Conservation (phyloP, 495 filamentous ascomycete genomes). For the Penicillium daleae region DNA sequence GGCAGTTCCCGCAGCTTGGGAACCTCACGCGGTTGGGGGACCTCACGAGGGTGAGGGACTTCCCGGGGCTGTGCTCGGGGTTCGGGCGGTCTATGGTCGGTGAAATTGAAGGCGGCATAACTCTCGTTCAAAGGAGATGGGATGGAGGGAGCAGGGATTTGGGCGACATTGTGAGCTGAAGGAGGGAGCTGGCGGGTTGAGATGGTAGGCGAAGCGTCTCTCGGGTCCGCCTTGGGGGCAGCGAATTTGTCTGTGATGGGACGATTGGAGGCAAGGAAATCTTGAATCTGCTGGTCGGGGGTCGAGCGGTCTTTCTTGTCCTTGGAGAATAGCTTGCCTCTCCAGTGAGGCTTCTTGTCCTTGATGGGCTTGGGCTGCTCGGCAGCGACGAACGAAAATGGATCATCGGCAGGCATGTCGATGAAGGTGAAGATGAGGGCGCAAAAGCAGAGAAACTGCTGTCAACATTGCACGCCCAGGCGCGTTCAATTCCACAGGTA, state of each 20-base stretch:
- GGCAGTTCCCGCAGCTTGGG: neutral
- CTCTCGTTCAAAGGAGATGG: slow-evolving; percentile 20
- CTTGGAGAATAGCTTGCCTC: slow-evolving; percentile 52
- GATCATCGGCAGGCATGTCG: slow-evolving; percentile 48
- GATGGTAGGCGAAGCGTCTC: slow-evolving; percentile 21
- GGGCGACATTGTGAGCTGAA: slow-evolving; percentile 30
- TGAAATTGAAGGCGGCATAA: slow-evolving; percentile 25
- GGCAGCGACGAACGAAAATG: slow-evolving; percentile 42
- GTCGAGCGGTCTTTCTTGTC: slow-evolving; percentile 42
- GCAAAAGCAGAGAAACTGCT: slow-evolving; percentile 13
- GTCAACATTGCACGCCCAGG: slow-evolving; percentile 26
- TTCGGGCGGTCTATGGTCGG: slow-evolving; percentile 9
- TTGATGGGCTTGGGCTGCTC: slow-evolving; percentile 41
- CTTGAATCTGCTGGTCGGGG: slow-evolving; percentile 45
- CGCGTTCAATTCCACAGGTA: slow-evolving; percentile 9
- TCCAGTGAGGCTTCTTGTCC: slow-evolving; percentile 48
- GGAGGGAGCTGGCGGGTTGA: slow-evolving; percentile 32
- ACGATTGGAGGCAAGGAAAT: slow-evolving; percentile 46
- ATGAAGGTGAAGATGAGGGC: slow-evolving; percentile 11
- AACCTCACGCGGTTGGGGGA: neutral
- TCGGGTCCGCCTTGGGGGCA: slow-evolving; percentile 23
- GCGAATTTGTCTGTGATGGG: slow-evolving; percentile 4
- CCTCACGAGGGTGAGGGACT: neutral
- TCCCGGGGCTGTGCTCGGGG: too few relatives aligned
- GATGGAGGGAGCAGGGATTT: slow-evolving; percentile 9